Base-by-base conservation (phyloP, 306 rosid genomes). In the Clitoria ternatea region DNA sequence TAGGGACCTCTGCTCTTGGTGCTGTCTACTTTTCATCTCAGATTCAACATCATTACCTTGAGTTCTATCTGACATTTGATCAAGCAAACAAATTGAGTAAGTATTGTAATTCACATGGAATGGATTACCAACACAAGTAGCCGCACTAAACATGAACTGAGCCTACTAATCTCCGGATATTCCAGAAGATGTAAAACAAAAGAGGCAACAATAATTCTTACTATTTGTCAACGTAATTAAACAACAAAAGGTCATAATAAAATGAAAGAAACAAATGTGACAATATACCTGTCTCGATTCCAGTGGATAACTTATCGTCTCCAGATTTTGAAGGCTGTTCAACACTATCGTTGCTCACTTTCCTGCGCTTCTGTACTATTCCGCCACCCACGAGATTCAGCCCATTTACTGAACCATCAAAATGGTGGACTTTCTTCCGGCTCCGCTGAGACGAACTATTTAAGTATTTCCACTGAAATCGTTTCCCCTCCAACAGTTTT, bases 381-480 rank as follows among this genome's bases (percentile, higher is more conserved):
- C 75, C 83, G 53, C 78, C 90, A 78, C 27, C 66, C 69, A 73
- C 86, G 69, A 15, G 37, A 52, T 81, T 77, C 20, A 76, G 20
- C 67, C 74, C 79, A 54, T 64, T 64, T 48, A 72, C 54, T 48
- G 66, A 73, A 63, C 77, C 82, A 67, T 77, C 82, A 56, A 67
- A 69, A 73, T 23, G 72, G 39, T 80, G 82, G 73, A 62, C 84
- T 69, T 85, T 87, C 79, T 89, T 94, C 53, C 99, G 77, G 72
- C 77, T 94, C 70, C 99, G 83, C 64, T 80, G 92, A 53, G 88
- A 81, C 35, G 82, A 80, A 81, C 75, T 76, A 43, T 44, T 44
- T 49, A 65, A 53, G 80, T 83, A 89, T 74, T 86, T 94, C 99
- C 97, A 91, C 52, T 1, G 80, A 70, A 88, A 91, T 63, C 66